Percentiles rank a stretch among this genome's conserved stretches.
These are phyloP conservation scores for Penicillium ochrochloron DNA, from an alignment of 495 filamentous ascomycete species.

Conservation along the genomic window DNA sequence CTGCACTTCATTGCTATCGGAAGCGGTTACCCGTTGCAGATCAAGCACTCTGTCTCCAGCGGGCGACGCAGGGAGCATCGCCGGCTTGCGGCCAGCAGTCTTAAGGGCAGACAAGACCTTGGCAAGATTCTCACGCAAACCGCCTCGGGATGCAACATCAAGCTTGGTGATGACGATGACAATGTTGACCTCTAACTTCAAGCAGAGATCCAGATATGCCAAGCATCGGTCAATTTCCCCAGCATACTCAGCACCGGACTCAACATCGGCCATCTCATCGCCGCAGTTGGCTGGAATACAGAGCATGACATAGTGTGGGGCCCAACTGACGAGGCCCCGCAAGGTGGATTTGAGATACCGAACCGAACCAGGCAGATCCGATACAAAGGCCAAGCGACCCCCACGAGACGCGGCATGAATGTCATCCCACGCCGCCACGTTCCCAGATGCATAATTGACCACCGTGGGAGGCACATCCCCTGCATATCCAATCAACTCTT, in stretches of 20 bases:
- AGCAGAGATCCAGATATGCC: slow-evolving; percentile 84
- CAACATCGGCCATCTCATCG: slow-evolving; percentile 51
- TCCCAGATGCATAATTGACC: slow-evolving; percentile 83
- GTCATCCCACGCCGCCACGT: slow-evolving; percentile 92
- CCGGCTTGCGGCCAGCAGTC: slow-evolving; percentile 69
- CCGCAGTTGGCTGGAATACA: slow-evolving; percentile 84
- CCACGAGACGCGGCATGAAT: slow-evolving; percentile 76
- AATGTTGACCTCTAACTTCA: slow-evolving; percentile 75
- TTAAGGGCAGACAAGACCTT: slow-evolving; percentile 81
- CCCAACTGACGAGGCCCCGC: slow-evolving; percentile 90
- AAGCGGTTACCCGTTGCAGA: slow-evolving; percentile 41
- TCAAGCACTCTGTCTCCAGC: slow-evolving; percentile 36
- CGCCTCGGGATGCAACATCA: slow-evolving; percentile 76
- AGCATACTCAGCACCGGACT: slow-evolving; percentile 54
- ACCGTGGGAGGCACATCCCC: slow-evolving; percentile 47
- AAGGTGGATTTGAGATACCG: slow-evolving; percentile 86
- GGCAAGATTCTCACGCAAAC: slow-evolving; percentile 68
- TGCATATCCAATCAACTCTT: slow-evolving; percentile 86
- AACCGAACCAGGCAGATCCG: slow-evolving; percentile 89
- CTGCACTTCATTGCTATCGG: slow-evolving; percentile 57
- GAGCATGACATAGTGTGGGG: slow-evolving; percentile 88
- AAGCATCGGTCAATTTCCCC: slow-evolving; percentile 70
- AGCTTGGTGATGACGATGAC: slow-evolving; percentile 87
- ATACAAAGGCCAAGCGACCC: slow-evolving; percentile 81
- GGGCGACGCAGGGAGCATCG: slow-evolving; percentile 61